Conservation (phyloP, 2,329 filamentous ascomycete species). For the Hymenoscyphus fructigenus region DNA sequence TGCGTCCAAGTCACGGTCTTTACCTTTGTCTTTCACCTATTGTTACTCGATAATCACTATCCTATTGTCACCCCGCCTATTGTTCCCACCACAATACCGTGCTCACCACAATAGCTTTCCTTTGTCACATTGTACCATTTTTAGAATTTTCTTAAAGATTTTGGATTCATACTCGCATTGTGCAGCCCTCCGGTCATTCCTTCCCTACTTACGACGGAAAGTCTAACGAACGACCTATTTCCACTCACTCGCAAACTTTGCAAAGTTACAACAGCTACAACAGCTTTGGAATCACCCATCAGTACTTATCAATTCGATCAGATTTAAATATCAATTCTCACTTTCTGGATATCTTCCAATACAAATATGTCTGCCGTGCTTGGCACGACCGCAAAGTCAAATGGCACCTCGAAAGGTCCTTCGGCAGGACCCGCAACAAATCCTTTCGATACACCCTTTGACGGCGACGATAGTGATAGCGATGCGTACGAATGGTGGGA, state of each 20-base stretch:
- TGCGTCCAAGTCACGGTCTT: conserved; percentile 14
- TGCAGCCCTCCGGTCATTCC: conserved; percentile 10
- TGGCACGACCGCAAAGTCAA: conserved; percentile 7
- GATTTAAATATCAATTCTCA: not conserved
- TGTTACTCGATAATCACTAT: not conserved
- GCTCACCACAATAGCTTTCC: conserved; percentile 13
- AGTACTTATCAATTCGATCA: not conserved
- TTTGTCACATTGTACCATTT: conserved; percentile 13
- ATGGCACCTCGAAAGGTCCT: conserved; percentile 14
- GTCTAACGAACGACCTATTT: not conserved
- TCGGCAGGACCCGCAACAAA: conserved; percentile 22
- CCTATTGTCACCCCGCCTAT: conserved; percentile 19
- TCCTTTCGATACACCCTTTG: conserved; percentile 30
- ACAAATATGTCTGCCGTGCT: conserved; percentile 24
- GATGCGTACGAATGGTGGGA: conserved; percentile 36
- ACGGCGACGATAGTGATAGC: conserved; percentile 21
- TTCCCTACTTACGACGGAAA: conserved; percentile 15
- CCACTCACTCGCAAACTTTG: not conserved
- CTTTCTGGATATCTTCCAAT: not conserved
- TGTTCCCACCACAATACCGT: conserved; percentile 9
- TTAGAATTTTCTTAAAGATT: not conserved
- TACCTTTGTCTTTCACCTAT: conserved; percentile 14
- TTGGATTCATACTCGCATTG: conserved; percentile 3
- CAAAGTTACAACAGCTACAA: conserved; percentile 2
- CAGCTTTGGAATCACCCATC: not conserved